phyloP scores from a whole-genome alignment of 495 filamentous ascomycete genomes.

The Paragyromitra xinjiangensis region DNA sequence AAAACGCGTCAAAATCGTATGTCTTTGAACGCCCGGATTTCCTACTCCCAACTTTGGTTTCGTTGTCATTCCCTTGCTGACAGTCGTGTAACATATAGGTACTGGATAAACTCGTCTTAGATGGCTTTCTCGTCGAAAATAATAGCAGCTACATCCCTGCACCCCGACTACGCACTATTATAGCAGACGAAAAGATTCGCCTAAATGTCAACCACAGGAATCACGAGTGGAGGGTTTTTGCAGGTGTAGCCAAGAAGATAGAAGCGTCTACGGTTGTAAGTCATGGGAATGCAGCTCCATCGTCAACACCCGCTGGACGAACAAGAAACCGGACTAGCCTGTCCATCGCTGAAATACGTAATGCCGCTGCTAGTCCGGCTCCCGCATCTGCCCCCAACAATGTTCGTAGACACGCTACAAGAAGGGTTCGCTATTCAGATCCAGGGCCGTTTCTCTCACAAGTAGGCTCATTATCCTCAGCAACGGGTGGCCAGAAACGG shows the following conservation, averaged over 20 bases:
- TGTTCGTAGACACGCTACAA: conserved; percentile 9
- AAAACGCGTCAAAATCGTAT: conserved; percentile 53
- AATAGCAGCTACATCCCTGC: conserved; percentile 41
- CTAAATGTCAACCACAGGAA: conserved; percentile 48
- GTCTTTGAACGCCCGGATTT: neutral
- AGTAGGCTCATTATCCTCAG: conserved; percentile 11
- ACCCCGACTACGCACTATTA: conserved; percentile 36
- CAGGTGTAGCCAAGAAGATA: conserved; percentile 40
- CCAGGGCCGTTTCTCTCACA: conserved; percentile 43
- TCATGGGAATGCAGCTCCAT: conserved; percentile 20
- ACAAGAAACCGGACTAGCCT: conserved; percentile 42
- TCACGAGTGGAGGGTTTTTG: conserved; percentile 57
- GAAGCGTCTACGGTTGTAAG: conserved; percentile 14
- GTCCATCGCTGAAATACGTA: neutral
- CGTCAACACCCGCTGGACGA: conserved; percentile 33
- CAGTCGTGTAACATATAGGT: conserved; percentile 25
- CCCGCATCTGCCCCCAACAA: neutral
- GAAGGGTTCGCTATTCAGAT: conserved; percentile 48
- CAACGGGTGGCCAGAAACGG: conserved; percentile 25
- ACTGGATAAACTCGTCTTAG: conserved; percentile 51
- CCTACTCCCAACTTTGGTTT: neutral
- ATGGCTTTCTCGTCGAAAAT: conserved; percentile 46
- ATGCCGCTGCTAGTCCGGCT: neutral
- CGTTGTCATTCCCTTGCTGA: conserved; percentile 10
- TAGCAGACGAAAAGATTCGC: conserved; percentile 52